Conservation (phyloP, 2,329 filamentous ascomycete species). For the Graphilbum fragrans region DNA sequence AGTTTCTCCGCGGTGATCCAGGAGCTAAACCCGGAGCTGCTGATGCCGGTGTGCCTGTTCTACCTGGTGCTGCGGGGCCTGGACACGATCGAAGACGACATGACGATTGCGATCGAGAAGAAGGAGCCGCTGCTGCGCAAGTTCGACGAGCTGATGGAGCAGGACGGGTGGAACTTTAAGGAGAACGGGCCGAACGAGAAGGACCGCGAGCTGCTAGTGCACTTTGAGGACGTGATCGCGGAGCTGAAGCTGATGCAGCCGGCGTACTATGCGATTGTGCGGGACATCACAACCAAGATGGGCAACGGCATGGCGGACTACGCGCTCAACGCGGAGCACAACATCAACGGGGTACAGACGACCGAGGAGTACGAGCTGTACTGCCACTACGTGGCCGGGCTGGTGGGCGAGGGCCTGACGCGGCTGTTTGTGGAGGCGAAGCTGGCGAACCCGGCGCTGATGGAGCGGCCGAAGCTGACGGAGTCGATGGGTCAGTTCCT, state of each 20-base stretch:
- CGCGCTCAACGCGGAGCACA: constrained; percentile 69
- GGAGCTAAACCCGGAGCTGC: constrained; percentile 87
- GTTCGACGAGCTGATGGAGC: constrained; percentile 67
- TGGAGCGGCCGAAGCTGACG: constrained; percentile 67
- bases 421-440: constrained; percentile 78
- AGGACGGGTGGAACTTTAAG: constrained; percentile 82
- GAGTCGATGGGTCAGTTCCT: constrained; percentile 97
- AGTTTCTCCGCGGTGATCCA: constrained; percentile 91
- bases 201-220: constrained; percentile 79
- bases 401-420: constrained; percentile 92
- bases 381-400: constrained; percentile 95
- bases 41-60: constrained; percentile 79
- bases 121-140: constrained; percentile 80
- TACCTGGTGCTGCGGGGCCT: constrained; percentile 86
- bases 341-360: constrained; percentile 68
- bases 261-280: constrained; percentile 74
- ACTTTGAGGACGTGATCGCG: constrained; percentile 76
- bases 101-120: constrained; percentile 68
- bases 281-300: constrained; percentile 89
- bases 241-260: constrained; percentile 86
- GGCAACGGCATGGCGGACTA: constrained; percentile 99
- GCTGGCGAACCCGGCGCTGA: constrained; percentile 74
- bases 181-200: constrained; percentile 87
- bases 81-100: constrained; percentile 98
- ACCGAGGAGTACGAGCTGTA: constrained; percentile 89